A percentile compares a stretch with the other conserved stretches of the same genome.
phyloP scores from a whole-genome alignment of 148 eudicot species.

The Fagopyrum tataricum region DNA sequence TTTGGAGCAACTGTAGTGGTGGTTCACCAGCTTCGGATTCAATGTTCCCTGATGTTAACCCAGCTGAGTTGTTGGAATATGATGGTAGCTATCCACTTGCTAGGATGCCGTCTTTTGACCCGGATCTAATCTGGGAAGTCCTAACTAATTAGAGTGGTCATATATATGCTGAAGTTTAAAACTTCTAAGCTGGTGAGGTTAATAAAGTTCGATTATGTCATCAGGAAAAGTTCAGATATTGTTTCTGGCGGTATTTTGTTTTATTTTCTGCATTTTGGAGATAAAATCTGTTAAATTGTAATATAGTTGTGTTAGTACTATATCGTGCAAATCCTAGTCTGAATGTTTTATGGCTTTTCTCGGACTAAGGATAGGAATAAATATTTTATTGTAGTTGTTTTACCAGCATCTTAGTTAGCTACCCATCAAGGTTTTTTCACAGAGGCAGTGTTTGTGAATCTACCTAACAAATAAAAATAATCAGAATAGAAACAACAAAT shows the following conservation, averaged over 20 bases:
- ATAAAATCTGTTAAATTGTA: not conserved
- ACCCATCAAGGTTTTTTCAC: not conserved
- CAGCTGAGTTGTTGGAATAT: slow-evolving; percentile 23
- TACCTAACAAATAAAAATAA: not conserved
- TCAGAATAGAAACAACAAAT: not conserved
- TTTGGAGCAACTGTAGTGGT: slow-evolving; percentile 30
- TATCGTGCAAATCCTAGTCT: not conserved
- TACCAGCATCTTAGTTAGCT: not conserved
- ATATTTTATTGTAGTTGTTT: not conserved
- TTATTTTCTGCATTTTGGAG: not conserved
- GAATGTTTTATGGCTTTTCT: not conserved
- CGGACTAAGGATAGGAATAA: not conserved
- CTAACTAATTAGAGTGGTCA: slow-evolving; percentile 41
- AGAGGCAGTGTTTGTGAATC: not conserved
- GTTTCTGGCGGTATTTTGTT: not conserved
- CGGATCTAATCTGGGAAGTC: slow-evolving; percentile 87
- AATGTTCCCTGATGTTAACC: slow-evolving; percentile 9
- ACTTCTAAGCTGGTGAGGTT: not conserved
- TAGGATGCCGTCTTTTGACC: slow-evolving; percentile 74
- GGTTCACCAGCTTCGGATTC: slow-evolving; percentile 36
- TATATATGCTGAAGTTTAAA: not conserved
- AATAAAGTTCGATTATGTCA: not conserved
- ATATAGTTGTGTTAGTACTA: not conserved
- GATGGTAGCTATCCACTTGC: slow-evolving; percentile 49
- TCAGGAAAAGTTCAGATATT: not conserved